A percentile compares a stretch with the other conserved stretches of the same genome.
Conservation (phyloP, 225 moss, liverwort and hornwort genomes). For the Ulota crispa region DNA sequence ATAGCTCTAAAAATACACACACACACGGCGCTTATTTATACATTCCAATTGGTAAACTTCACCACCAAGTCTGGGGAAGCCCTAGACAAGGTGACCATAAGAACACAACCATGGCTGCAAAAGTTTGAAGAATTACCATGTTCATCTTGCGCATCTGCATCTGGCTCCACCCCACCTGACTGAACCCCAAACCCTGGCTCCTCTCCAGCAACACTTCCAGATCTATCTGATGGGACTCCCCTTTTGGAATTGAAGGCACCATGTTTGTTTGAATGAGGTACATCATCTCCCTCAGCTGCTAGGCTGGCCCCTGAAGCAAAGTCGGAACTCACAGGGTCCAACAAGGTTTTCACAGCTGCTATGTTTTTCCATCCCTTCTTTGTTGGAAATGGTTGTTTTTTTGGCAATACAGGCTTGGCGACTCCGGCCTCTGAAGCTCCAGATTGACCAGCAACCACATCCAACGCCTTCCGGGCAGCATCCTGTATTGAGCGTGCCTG, state of each 20-base stretch:
- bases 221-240: slow-evolving; percentile 77
- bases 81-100: background rate
- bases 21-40: background rate
- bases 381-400: slow-evolving; percentile 61
- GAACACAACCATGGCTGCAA: background rate
- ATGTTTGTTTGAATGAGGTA: slow-evolving; percentile 55
- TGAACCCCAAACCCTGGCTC: slow-evolving; percentile 68
- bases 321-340: slow-evolving; percentile 65
- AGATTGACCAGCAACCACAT: slow-evolving; percentile 62
- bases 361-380: slow-evolving; percentile 71
- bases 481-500: slow-evolving; percentile 96
- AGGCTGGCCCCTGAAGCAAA: slow-evolving; percentile 81
- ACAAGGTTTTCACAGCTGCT: slow-evolving; percentile 60
- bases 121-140: slow-evolving; percentile 30
- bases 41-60: background rate
- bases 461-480: slow-evolving; percentile 82
- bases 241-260: slow-evolving; percentile 62
- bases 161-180: slow-evolving; percentile 53
- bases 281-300: slow-evolving; percentile 78
- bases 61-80: background rate
- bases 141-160: slow-evolving; percentile 54
- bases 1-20: background rate
- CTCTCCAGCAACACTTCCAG: slow-evolving; percentile 82
- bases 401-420: slow-evolving; percentile 56
- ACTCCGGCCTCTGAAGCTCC: slow-evolving; percentile 53